These are phyloP conservation scores for Linum lewisii DNA, from an alignment of 345 rosid genomes.

Conservation along the genomic window DNA sequence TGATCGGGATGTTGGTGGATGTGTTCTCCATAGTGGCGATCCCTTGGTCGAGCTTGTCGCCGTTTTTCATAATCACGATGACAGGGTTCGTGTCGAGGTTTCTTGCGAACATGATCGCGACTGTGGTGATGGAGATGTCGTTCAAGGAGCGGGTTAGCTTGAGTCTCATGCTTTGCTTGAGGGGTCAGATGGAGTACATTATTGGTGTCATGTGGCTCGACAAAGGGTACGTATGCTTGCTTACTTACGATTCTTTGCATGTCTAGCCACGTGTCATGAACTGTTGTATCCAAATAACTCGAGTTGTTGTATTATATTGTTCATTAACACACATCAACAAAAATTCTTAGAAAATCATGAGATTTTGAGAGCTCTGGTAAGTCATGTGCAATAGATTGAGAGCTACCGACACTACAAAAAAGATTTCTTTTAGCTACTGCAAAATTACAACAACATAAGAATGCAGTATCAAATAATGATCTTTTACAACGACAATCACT, in stretches of 20 bases:
- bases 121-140: conserved; percentile 27
- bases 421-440: too few relatives aligned
- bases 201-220: conserved; percentile 53
- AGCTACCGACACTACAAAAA: too few relatives aligned
- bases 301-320: too few relatives aligned
- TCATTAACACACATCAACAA: too few relatives aligned
- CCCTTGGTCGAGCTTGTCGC: conserved; percentile 38
- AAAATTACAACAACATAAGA: too few relatives aligned
- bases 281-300: too few relatives aligned
- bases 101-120: conserved; percentile 28
- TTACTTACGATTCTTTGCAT: neutral
- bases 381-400: too few relatives aligned
- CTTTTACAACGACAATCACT: too few relatives aligned
- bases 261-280: too few relatives aligned
- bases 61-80: conserved; percentile 29
- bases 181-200: conserved; percentile 58
- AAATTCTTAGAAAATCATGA: too few relatives aligned
- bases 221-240: conserved; percentile 28
- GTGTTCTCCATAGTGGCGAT: conserved; percentile 22
- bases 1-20: conserved; percentile 44
- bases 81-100: conserved; percentile 33
- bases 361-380: too few relatives aligned
- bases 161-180: conserved; percentile 47
- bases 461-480: too few relatives aligned
- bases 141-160: conserved; percentile 43